These are phyloP conservation scores for Diaporthe sp. DNA, from an alignment of 2,329 filamentous ascomycete species.

Conservation along the genomic window DNA sequence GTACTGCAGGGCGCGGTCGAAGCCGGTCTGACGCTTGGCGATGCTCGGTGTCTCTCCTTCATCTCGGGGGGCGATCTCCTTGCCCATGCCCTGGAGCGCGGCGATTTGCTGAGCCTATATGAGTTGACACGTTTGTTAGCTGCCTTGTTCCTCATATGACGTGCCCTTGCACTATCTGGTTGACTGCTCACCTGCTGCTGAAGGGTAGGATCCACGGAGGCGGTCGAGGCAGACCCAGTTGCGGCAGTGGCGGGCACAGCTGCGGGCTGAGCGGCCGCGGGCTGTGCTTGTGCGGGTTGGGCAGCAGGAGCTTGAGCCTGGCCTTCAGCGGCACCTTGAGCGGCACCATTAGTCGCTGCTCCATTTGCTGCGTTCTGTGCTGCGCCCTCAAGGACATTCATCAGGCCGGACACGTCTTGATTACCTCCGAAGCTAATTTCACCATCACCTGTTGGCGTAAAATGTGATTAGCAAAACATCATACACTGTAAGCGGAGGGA, in stretches of 20 bases:
- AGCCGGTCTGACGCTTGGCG: conserved; percentile 61
- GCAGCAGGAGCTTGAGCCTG: conserved; percentile 44
- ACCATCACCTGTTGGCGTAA: conserved; percentile 54
- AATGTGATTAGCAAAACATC: conserved; percentile 17
- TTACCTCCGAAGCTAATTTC: conserved; percentile 63
- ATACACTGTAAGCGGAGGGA: not conserved
- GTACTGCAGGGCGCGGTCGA: conserved; percentile 62
- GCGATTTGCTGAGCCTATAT: conserved; percentile 57
- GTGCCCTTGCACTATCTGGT: not conserved
- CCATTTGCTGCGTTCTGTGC: conserved; percentile 56
- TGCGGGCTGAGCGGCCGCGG: conserved; percentile 44
- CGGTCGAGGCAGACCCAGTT: conserved; percentile 40
- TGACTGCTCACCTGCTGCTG: conserved; percentile 53
- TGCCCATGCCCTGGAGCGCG: conserved; percentile 62
- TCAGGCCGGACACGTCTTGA: conserved; percentile 60
- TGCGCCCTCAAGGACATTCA: conserved; percentile 63
- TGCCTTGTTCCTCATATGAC: not conserved
- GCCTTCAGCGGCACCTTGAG: conserved; percentile 46
- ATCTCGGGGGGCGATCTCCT: conserved; percentile 61
- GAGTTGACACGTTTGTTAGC: conserved; percentile 36
- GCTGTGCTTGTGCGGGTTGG: conserved; percentile 43
- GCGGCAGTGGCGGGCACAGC: conserved; percentile 41
- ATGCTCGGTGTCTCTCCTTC: conserved; percentile 45
- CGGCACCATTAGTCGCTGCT: conserved; percentile 47
- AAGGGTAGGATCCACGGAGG: conserved; percentile 51